Percentiles rank a stretch among this genome's conserved stretches.
Conservation (phyloP, 352 stramenopile species). For the Phytophthora megakarya region DNA sequence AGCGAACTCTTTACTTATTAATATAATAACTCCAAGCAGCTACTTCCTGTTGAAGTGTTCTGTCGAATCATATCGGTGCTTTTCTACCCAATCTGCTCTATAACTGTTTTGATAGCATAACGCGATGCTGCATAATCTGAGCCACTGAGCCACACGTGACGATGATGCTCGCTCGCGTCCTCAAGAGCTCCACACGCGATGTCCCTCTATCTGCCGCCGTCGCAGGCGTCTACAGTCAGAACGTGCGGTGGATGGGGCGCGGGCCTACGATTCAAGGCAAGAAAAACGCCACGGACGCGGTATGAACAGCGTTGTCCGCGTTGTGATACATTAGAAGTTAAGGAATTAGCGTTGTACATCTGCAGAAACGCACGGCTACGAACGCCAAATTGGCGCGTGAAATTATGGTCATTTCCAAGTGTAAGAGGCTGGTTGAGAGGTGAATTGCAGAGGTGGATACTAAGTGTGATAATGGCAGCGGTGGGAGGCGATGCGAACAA, state of each 20-base stretch:
- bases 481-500: conserved; percentile 70
- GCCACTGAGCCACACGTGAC: conserved; percentile 24
- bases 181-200: conserved; percentile 4
- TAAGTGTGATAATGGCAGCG: conserved; percentile 22
- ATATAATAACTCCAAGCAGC: conserved; percentile 43
- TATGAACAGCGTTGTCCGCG: conserved; percentile 17
- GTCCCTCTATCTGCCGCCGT: conserved; percentile 1
- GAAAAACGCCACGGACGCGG: conserved; percentile 82
- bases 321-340: not conserved
- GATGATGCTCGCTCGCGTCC: conserved; percentile 24
- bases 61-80: conserved; percentile 1
- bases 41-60: conserved; percentile 24
- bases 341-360: not conserved
- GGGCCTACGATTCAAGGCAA: conserved; percentile 80
- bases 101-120: not conserved
- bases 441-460: not conserved
- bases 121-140: not conserved
- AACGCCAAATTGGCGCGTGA: conserved; percentile 79
- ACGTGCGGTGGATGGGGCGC: conserved; percentile 75
- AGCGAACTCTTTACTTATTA: too few species aligned
- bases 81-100: conserved; percentile 4
- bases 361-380: conserved; percentile 78
- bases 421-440: conserved; percentile 22
- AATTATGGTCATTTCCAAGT: conserved; percentile 77
- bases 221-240: conserved; percentile 41